Base-by-base conservation (phyloP, 345 rosid genomes). In the Lepidium didymum region DNA sequence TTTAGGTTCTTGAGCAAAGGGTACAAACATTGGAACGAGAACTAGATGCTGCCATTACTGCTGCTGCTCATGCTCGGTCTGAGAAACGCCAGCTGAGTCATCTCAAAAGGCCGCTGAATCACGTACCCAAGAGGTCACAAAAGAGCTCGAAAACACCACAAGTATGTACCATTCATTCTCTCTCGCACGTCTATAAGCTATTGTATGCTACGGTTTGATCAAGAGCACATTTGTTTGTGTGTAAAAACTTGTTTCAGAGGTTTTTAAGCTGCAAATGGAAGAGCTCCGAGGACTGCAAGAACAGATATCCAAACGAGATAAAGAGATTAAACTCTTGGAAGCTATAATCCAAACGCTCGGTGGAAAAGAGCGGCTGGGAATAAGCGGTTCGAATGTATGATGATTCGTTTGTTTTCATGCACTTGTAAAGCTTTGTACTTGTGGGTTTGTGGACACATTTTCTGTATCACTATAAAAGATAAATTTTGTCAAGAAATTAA, bases 101-200 rank as follows among this genome's bases (percentile, higher is more conserved):
- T 86, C 84, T 40, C 99, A 95, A 36, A 91, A 84, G 62, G 86
- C 94, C 75, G 92, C 97, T 61, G 98, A 95, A 51, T 75, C 77
- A 74, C 89, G 83, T 45, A 84, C 91, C 5, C 92, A 74, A 33
- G 96, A 89, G 75, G 81, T 91, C 37, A 88, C 87, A 0, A 88
- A 65, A 70, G 99, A 95, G 82, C 96, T 95, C 10, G 98, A 95
- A 77, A 91, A 91, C 85, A 95, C 99, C 59, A 87, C 97, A 12
- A 95, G 97, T 92, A 79, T 5, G 80, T 55, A 44, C 15, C n/a
- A n/a, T 38, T 5, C 14, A 35, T 15, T 34, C 43, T 16, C 9
- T 5, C 25, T 9, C 25, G 15, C 43, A 10, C 18, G 44, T 18
- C 37, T 19, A 55, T 55, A 16, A 5, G 25, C 9, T 15, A 52